These are phyloP conservation scores for Rhizopogon sp. DNA, from an alignment of 768 basidiomycete genomes.

Conservation along the genomic window DNA sequence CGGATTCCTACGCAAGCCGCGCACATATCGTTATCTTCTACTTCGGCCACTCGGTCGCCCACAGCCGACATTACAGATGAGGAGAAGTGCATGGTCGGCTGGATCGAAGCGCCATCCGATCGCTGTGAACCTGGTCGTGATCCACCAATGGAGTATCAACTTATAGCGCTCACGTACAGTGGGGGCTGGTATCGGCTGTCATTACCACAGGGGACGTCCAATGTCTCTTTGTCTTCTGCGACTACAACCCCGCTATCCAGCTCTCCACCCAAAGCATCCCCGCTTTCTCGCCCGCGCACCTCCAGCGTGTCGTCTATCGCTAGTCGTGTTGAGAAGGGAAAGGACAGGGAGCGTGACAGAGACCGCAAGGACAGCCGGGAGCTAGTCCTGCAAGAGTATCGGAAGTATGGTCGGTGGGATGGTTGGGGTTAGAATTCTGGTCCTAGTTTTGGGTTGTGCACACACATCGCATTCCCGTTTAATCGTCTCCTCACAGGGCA, in stretches of 20 bases:
- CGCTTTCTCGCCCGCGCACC: constrained; percentile 40
- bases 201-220: constrained; percentile 38
- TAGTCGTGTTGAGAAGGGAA: constrained; percentile 46
- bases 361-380: constrained; percentile 55
- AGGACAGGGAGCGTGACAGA: constrained; percentile 53
- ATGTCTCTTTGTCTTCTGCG: constrained; percentile 9
- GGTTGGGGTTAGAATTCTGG: constrained; percentile 57
- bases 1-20: constrained; percentile 81
- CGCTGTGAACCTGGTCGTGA: constrained; percentile 21
- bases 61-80: constrained; percentile 66
- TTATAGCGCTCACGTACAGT: constrained; percentile 80
- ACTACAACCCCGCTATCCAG: constrained; percentile 17
- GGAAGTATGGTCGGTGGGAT: constrained; percentile 85
- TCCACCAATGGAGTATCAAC: constrained; percentile 54
- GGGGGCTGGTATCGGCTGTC: constrained; percentile 92
- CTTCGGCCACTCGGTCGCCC: constrained; percentile 50
- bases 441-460: not conserved
- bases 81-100: constrained; percentile 84
- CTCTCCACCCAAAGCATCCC: constrained; percentile 41
- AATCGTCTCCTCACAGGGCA: not conserved
- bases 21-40: constrained; percentile 73
- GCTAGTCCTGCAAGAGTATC: constrained; percentile 69
- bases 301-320: constrained; percentile 51
- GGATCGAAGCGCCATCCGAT: constrained; percentile 55
- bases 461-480: not conserved